These are phyloP conservation scores for Didymella sp. DNA, from an alignment of 2,329 filamentous ascomycete species.

Conservation along the genomic window DNA sequence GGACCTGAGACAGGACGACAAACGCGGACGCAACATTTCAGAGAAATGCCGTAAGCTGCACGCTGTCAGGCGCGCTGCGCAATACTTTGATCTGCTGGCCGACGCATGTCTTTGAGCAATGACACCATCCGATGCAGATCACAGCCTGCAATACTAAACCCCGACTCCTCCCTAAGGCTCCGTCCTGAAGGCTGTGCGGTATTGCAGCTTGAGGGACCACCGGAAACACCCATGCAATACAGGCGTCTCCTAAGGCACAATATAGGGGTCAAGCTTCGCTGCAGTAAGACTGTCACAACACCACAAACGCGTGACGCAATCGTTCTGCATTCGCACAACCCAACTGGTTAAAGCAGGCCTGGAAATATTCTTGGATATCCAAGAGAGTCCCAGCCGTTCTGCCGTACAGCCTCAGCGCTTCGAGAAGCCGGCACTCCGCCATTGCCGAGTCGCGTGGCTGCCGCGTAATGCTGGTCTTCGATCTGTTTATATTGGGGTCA, in stretches of 20 bases:
- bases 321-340: not conserved
- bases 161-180: not conserved
- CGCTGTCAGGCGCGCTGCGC: not conserved
- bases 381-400: not conserved
- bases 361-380: not conserved
- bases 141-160: not conserved
- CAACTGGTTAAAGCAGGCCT: not conserved
- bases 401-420: conserved; percentile 5
- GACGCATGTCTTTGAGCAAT: too few relatives aligned
- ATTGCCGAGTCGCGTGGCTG: conserved; percentile 33
- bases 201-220: not conserved
- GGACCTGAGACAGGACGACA: conserved; percentile 29
- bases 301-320: not conserved
- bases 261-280: too few relatives aligned
- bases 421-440: conserved; percentile 20
- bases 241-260: too few relatives aligned
- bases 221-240: too few relatives aligned
- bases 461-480: conserved; percentile 3
- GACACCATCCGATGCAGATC: not conserved
- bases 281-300: not conserved
- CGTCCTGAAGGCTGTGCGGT: not conserved
- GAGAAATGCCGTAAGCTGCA: not conserved
- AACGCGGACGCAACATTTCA: not conserved
- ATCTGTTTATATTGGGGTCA: conserved; percentile 27
- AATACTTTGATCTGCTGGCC: not conserved